Evolutionary conservation across 768 basidiomycete species (phyloP).

Genomic region (Mycena polygramma): DNA sequence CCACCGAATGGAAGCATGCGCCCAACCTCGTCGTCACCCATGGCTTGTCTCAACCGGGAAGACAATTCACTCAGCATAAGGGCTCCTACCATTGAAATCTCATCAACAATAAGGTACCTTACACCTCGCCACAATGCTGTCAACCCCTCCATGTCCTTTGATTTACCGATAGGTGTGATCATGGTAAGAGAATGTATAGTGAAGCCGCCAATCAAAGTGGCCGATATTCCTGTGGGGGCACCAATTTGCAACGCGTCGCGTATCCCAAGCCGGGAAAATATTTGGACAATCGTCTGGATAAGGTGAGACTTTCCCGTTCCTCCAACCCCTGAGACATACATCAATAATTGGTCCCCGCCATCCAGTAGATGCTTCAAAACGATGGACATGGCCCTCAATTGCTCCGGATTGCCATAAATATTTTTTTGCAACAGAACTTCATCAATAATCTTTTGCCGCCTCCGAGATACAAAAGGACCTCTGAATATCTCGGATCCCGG

Average conservation of each 20-base stretch:
- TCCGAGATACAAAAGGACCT: no score
- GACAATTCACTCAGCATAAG: neutral
- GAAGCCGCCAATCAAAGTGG: neutral
- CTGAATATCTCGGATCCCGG: no score
- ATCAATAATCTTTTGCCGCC: neutral
- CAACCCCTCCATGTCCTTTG: neutral
- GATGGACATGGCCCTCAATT: neutral
- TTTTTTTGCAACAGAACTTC: neutral
- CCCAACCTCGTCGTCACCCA: neutral
- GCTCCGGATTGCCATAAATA: neutral
- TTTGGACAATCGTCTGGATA: neutral
- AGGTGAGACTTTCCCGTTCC: neutral
- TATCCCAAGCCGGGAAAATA: neutral
- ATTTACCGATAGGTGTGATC: neutral
- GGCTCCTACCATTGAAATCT: slow-evolving; percentile 6
- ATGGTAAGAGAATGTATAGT: slow-evolving; percentile 6
- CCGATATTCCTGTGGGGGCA: neutral
- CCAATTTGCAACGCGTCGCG: neutral
- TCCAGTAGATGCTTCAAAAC: neutral
- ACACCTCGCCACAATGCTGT: neutral
- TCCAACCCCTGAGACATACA: neutral
- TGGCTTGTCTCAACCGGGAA: neutral
- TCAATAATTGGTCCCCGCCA: neutral
- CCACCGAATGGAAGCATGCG: neutral
- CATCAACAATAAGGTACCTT: neutral